Evolutionary conservation across 768 basidiomycete genomes (phyloP).

Genomic region (Hericium alpestre): DNA sequence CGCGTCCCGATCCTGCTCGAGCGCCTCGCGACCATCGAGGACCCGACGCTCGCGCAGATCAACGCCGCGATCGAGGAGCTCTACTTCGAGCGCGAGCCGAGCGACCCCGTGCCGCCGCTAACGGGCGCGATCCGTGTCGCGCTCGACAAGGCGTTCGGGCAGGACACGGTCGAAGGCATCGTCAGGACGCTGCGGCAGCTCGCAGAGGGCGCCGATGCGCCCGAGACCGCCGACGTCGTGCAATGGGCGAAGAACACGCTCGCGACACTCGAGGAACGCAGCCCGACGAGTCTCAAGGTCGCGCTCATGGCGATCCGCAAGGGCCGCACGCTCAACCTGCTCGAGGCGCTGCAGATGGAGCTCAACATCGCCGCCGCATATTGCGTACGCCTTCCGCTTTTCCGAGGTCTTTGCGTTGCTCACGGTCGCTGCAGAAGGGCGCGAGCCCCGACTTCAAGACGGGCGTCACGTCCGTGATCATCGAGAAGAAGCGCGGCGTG

Average conservation of each 20-base stretch:
- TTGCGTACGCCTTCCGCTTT: constrained; percentile 49
- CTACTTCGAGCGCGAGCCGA: constrained; percentile 43
- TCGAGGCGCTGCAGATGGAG: constrained; percentile 72
- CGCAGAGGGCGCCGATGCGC: constrained; percentile 21
- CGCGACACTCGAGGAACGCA: constrained; percentile 50
- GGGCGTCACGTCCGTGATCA: constrained; percentile 65
- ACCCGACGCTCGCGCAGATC: constrained; percentile 38
- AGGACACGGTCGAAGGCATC: constrained; percentile 64
- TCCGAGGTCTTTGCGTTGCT: background rate
- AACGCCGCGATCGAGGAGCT: constrained; percentile 63
- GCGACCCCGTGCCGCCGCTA: constrained; percentile 43
- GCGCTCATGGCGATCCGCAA: constrained; percentile 69
- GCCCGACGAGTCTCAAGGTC: constrained; percentile 89
- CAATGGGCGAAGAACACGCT: constrained; percentile 72
- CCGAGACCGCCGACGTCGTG: constrained; percentile 36
- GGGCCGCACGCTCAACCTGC: constrained; percentile 54
- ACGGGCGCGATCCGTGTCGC: constrained; percentile 60
- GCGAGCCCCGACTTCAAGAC: constrained; percentile 75
- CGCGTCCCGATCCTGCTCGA: constrained; percentile 63
- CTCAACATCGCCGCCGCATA: constrained; percentile 81
- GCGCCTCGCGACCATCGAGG: constrained; percentile 49
- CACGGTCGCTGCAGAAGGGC: constrained; percentile 38
- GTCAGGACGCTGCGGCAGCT: constrained; percentile 37
- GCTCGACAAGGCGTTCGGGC: constrained; percentile 70
- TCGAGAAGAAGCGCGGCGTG: constrained; percentile 38